Conservation (phyloP, 768 basidiomycete species). For the Melanogaster broomeanus region DNA sequence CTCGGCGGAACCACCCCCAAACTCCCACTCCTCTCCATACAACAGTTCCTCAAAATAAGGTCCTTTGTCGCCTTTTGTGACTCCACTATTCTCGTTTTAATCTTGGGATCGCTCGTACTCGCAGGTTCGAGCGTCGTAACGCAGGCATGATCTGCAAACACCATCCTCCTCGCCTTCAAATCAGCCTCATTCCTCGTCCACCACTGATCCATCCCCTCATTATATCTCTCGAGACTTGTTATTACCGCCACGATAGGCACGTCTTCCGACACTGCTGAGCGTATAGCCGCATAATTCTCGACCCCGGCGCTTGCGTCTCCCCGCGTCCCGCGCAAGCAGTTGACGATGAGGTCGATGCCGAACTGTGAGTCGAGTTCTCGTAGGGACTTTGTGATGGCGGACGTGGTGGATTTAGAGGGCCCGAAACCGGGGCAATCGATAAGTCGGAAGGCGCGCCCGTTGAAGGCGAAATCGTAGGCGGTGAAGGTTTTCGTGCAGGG, state of each 20-base stretch:
- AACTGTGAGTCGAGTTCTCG: slow-evolving; percentile 29
- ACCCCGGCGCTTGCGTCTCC: slow-evolving; percentile 29
- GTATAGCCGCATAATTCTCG: slow-evolving; percentile 28
- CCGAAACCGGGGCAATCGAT: slow-evolving; percentile 32
- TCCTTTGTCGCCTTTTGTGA: slow-evolving; percentile 23
- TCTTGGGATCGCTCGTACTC: slow-evolving; percentile 12
- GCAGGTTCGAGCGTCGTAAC: slow-evolving; percentile 35
- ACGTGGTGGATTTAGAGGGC: slow-evolving; percentile 26
- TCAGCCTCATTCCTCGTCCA: slow-evolving; percentile 38
- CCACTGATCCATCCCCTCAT: slow-evolving; percentile 38
- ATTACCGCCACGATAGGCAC: slow-evolving; percentile 33
- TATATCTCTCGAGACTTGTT: slow-evolving; percentile 32
- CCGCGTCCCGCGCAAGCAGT: slow-evolving; percentile 28
- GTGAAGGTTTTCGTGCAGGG: slow-evolving; percentile 28
- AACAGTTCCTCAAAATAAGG: slow-evolving; percentile 28
- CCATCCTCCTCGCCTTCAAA: slow-evolving; percentile 36
- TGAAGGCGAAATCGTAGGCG: slow-evolving; percentile 24
- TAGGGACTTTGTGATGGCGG: slow-evolving; percentile 25
- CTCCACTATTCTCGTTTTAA: slow-evolving; percentile 25
- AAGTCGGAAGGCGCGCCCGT: slow-evolving; percentile 29
- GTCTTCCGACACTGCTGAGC: slow-evolving; percentile 30
- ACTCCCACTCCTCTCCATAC: slow-evolving; percentile 23
- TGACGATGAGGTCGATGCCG: slow-evolving; percentile 29
- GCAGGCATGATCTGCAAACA: slow-evolving; percentile 40
- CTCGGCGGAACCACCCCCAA: slow-evolving; percentile 23